Base-by-base conservation (phyloP, 352 stramenopile species). In the Phytopythium boreale region DNA sequence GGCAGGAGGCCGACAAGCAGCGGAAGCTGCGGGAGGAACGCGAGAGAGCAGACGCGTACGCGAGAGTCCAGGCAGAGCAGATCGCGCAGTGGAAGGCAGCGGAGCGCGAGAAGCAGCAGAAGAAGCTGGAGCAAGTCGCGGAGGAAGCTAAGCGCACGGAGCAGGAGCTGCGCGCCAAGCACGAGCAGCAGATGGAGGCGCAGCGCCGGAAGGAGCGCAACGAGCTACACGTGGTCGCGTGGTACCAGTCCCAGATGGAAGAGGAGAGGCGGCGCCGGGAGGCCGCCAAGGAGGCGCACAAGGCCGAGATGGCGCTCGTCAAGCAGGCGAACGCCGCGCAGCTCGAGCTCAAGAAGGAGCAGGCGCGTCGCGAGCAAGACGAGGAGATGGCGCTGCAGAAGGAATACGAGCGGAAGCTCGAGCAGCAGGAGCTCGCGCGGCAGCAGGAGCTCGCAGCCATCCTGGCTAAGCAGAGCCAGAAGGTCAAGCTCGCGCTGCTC, bases 271-370 rank as follows among this genome's bases (percentile, higher is more conserved):
- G 62, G 4, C 70, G 76, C 47, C 80, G 79, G 20, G 77, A 80
- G 39, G 62, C 69, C n/a, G 68, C 72, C 51, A 90, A 88, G 59
- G 63, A 66, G 59, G 66, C 65, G 26, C 63, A 87, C 27, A 77
- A 75, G 53, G 68, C 80, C 9, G 69, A 85, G 49, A 74, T 84
- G 43, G 69, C 61, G 20, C 63, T 72, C 5, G 76, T 89, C 49
- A 79, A 84, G 58, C 64, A 86, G 44, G 74, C 71, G 19, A 89
- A 87, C 52, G 72, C 74, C 19, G 62, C 65, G 63, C 80, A 87
- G 24, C 67, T 89, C 5, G 80, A 78, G 47, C 58, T 74, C 53
- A 89, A 88, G 62, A 77, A 77, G 2, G 49, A 79, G 60, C 68
- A 70, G 14, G 51, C 62, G 44, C 51, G 76, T 17, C 62, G 66